Evolutionary conservation across 768 basidiomycete genomes (phyloP), one percentile per base, ranked within the genome.

Genomic region (Paxillus involutus): DNA sequence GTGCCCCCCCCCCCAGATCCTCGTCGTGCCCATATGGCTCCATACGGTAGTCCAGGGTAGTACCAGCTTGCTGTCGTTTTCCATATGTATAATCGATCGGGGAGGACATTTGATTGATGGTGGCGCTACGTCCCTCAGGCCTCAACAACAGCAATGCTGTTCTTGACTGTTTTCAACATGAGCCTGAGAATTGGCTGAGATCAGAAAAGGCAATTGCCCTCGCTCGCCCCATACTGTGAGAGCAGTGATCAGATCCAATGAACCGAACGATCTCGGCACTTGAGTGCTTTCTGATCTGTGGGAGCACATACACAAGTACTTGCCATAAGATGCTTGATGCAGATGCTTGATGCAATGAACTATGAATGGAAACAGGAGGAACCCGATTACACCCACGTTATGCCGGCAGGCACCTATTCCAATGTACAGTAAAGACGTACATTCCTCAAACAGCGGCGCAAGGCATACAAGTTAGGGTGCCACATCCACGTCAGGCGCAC

Each of bases 61-160:
- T 26, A 26, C 26, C 24, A 33, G 44, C 30, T 14, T 19, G 26
- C 17, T 44, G 33, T 33, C 41, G 21, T 44, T 14, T n/a, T n/a
- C n/a, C 21, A 21, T 21, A 21, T 21, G 3, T 29, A 37, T 30
- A 42, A 46, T 55, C 48, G 54, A 55, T 55, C 54, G 26, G 54
- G 17, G 32, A 11, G 24, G 42, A 39, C 36, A 43, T 40, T 19
- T 42, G 17, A 45, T 36, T 56, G 54, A 56, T 47, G 54, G 54
- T 51, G 54, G 54, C 54, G 44, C 44, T 37, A 44, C 1, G 13
- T 44, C 12, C 26, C 21, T 21, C 21, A 21, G 21, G 21, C 21
- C 21, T 29, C 44, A 30, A 32, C 16, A n/a, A 32, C 30, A 30
- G 44, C 16, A 14, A 9, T n/a, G 24, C 8, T 30, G 30, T 10